Percentiles rank a stretch among this genome's conserved stretches.
These are phyloP conservation scores for Mentha longifolia DNA, from an alignment of 257 asterid genomes.

Conservation along the genomic window DNA sequence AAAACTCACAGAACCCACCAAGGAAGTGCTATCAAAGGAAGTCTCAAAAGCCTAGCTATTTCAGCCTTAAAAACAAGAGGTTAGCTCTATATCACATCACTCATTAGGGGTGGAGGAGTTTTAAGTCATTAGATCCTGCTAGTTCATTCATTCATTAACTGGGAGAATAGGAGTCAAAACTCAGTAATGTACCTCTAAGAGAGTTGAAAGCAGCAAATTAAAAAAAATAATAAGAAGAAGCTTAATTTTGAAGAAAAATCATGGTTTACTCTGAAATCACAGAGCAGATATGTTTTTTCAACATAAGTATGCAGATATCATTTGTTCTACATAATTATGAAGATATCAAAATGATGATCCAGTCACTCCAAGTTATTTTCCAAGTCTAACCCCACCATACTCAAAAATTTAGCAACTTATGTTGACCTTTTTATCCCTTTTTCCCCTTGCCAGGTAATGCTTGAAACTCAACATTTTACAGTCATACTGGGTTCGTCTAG, in stretches of 20 bases:
- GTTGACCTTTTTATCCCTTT: conserved; percentile 2
- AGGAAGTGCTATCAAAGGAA: neutral
- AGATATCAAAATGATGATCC: conserved; percentile 8
- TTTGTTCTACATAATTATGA: conserved; percentile 11
- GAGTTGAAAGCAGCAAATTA: neutral
- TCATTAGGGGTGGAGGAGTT: neutral
- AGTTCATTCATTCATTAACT: conserved; percentile 2
- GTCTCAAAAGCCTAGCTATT: conserved; percentile 13
- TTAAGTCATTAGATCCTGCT: neutral
- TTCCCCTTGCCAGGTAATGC: neutral
- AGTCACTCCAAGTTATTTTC: conserved; percentile 6
- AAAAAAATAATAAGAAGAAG: conserved; percentile 1
- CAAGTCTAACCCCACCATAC: conserved; percentile 1
- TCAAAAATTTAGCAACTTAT: neutral
- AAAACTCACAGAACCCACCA: neutral
- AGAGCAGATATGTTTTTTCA: conserved; percentile 2
- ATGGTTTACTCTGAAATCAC: neutral
- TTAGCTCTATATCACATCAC: conserved; percentile 14
- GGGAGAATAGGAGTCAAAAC: neutral
- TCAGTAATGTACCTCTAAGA: conserved; percentile 2
- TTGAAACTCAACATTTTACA: conserved; percentile 7
- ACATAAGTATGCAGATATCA: neutral
- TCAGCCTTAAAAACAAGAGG: conserved; percentile 17
- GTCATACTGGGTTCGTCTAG: neutral
- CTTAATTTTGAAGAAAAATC: conserved; percentile 17